Evolutionary conservation across 2,329 filamentous ascomycete genomes (phyloP), one percentile per base, ranked within the genome.

Genomic region (Aureobasidium sp.): DNA sequence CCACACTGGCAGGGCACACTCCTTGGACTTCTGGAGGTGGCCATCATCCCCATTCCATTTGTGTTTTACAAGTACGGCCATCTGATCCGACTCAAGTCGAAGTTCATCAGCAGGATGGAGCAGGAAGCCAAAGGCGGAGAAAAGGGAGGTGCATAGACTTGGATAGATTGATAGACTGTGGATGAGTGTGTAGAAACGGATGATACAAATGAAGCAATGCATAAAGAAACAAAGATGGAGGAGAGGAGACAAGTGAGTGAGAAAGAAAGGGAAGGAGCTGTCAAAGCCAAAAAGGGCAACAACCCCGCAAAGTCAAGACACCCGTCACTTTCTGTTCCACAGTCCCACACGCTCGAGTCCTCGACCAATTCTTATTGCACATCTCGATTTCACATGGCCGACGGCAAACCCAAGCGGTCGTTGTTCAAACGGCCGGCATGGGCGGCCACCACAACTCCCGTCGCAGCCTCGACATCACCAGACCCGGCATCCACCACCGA

Each of bases 11-110:
- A 62, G 3, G 41, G 61, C 21, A 68, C 66, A 0, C 63, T 69
- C 24, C 50, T 70, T 27, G 68, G 61, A 0, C 60, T 61, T 21
- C 56, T 70, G 14, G 65, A 63, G 45, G 60, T 57, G 3, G n/a
- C 64, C 3, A 56, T 71, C 14, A 63, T 68, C 0, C 69, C 70
- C 0, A 66, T 73, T 37, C 72, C 72, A 1, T 72, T 72, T 54
- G 59, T 73, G 4, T 73, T 74, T 51, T 73, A 71, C 52, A 63
- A 63, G 25, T 74, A 72, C 51, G 71, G 71, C 11, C 63, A 57
- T 27, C 59, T 54, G 27, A 66, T 71, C 37, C 57, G 68, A 44
- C 25, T 47, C 10, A 59, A 59, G 45, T 63, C 61, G 17, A 59
- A 55, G 27, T 64, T 52, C 29, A 44, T 44, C 12, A 25, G 16